phyloP scores from a whole-genome alignment of 352 stramenopile genomes.

The Globisporangium spinosum region DNA sequence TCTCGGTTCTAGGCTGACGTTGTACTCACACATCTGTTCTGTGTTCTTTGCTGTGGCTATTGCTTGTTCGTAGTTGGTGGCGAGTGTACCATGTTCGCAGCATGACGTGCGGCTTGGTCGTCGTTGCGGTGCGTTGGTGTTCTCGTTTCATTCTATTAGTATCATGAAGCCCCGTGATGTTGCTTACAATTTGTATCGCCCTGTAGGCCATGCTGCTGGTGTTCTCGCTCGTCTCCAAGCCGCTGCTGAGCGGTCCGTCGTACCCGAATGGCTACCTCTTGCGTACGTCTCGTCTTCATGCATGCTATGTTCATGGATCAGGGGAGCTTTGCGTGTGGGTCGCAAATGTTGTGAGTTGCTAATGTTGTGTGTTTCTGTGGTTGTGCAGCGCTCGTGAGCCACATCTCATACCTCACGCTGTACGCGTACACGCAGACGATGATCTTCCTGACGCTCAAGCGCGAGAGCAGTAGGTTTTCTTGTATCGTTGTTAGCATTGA shows the following conservation, averaged over 20 bases:
- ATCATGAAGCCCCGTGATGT: not conserved
- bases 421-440: constrained; percentile 77
- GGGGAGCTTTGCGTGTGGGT: not conserved
- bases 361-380: not conserved
- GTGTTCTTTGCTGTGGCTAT: not conserved
- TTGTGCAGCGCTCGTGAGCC: constrained; percentile 32
- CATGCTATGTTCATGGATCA: no score
- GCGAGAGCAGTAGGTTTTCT: constrained; percentile 28
- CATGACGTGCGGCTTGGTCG: constrained; percentile 30
- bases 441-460: constrained; percentile 68
- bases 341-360: not conserved
- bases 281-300: constrained; percentile 20
- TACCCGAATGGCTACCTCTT: constrained; percentile 41
- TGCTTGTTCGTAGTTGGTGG: constrained; percentile 28
- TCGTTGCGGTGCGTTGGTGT: constrained; percentile 36
- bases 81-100: constrained; percentile 45
- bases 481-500: not conserved
- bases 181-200: not conserved
- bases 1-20: not conserved
- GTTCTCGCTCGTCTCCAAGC: constrained; percentile 39
- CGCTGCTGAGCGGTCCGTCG: constrained; percentile 32
- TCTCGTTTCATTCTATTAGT: not conserved
- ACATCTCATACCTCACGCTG: constrained; percentile 51
- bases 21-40: not conserved
- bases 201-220: constrained; percentile 37